Evolutionary conservation across 768 basidiomycete genomes (phyloP).

Genomic region (Rhodotorula kratochvilovae): DNA sequence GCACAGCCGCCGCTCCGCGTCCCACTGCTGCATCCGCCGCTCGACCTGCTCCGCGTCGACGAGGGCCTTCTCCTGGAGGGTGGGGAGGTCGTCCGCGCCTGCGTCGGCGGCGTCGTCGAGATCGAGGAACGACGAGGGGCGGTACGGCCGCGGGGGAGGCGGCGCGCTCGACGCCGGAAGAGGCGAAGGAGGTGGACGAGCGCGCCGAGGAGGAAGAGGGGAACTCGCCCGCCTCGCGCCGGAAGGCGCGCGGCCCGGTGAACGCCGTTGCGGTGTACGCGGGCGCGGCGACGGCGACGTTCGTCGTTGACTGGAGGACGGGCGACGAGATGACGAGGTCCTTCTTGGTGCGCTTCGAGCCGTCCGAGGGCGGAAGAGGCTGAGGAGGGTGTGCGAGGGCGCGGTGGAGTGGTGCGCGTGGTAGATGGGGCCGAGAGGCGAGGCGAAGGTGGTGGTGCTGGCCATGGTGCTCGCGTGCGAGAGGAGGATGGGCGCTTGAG

Average conservation of each 20-base stretch:
- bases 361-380: background rate
- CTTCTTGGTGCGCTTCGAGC: background rate
- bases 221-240: background rate
- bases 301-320: conserved; percentile 1
- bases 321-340: background rate
- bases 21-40: background rate
- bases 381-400: background rate
- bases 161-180: background rate
- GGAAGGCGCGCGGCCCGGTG: background rate
- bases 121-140: background rate
- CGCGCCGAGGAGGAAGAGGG: background rate
- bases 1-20: background rate
- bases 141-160: background rate
- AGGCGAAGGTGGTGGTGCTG: background rate
- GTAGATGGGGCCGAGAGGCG: background rate
- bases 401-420: background rate
- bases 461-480: background rate
- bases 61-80: background rate
- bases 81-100: background rate
- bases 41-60: background rate
- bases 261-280: background rate
- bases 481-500: background rate
- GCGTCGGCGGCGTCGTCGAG: background rate
- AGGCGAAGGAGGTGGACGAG: background rate
- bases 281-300: background rate